A percentile compares a stretch with the other conserved stretches of the same genome.
These are phyloP conservation scores for Blastobotrys terrestris DNA, from an alignment of 805 yeast species.

Conservation along the genomic window DNA sequence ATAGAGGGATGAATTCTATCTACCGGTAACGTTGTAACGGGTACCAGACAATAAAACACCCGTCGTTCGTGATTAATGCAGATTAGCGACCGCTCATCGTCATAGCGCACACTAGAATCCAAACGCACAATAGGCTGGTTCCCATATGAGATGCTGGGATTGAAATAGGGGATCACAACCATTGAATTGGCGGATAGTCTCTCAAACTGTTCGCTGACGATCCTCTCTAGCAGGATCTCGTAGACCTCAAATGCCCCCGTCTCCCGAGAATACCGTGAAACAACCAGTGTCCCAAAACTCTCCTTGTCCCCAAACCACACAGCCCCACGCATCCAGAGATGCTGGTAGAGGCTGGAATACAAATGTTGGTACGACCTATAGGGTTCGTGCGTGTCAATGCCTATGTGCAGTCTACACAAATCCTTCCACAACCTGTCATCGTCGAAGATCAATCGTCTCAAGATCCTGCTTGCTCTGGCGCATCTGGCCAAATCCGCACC, in stretches of 20 bases:
- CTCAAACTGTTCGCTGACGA: background rate
- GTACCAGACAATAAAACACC: slow-evolving; percentile 13
- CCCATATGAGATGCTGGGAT: background rate
- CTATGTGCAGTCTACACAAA: slow-evolving; percentile 10
- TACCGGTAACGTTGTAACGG: slow-evolving; percentile 16
- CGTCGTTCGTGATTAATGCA: slow-evolving; percentile 10
- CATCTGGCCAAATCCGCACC: slow-evolving; percentile 14
- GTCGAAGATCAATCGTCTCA: slow-evolving; percentile 12
- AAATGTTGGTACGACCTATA: slow-evolving; percentile 14
- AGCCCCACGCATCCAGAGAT: slow-evolving; percentile 23
- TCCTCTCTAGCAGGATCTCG: slow-evolving; percentile 12
- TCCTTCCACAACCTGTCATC: slow-evolving; percentile 19
- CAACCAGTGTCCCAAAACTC: slow-evolving; percentile 21
- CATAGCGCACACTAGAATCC: slow-evolving; percentile 8
- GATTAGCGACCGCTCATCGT: slow-evolving; percentile 6
- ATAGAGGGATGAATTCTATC: slow-evolving; percentile 21
- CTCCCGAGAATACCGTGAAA: slow-evolving; percentile 17
- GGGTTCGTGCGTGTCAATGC: slow-evolving; percentile 13
- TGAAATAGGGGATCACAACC: background rate
- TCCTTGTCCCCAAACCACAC: slow-evolving; percentile 26
- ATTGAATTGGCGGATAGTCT: background rate
- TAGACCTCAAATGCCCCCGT: slow-evolving; percentile 18
- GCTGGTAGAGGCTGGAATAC: slow-evolving; percentile 15
- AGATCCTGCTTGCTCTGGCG: slow-evolving; percentile 11
- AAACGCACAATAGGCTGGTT: background rate